A percentile compares a stretch with the other conserved stretches of the same genome.
Evolutionary conservation across 805 yeast genomes (phyloP).

Genomic region (Candida odintsovae): DNA sequence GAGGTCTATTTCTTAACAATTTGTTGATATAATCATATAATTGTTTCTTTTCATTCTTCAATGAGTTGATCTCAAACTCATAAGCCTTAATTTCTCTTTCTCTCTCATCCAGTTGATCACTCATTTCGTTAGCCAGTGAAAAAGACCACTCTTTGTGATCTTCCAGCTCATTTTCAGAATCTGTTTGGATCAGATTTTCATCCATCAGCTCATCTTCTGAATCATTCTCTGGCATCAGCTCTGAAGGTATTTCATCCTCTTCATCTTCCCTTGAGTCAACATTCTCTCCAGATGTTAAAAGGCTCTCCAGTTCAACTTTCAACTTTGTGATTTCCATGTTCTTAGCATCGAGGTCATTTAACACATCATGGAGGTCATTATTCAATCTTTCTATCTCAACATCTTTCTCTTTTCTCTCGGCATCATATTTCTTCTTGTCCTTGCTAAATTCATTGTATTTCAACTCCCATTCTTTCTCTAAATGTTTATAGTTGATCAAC

Average conservation of each 20-base stretch:
- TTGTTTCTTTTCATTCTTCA: conserved; percentile 21
- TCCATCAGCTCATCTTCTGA: not conserved
- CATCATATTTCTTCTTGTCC: not conserved
- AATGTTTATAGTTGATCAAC: conserved; percentile 6
- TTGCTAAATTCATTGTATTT: not conserved
- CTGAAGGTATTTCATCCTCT: conserved; percentile 1
- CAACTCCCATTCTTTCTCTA: conserved; percentile 13
- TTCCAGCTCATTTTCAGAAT: conserved; percentile 5
- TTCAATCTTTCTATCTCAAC: conserved; percentile 14
- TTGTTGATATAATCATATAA: conserved; percentile 21
- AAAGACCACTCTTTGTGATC: not conserved
- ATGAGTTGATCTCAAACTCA: conserved; percentile 17
- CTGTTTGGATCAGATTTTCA: conserved; percentile 1
- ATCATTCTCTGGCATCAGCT: not conserved
- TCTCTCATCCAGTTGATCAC: conserved; percentile 10
- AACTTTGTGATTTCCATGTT: not conserved
- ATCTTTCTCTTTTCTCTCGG: conserved; percentile 4
- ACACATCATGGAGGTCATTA: not conserved
- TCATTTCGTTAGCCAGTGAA: conserved; percentile 7
- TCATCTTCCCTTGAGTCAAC: not conserved
- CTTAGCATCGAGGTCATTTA: conserved; percentile 9
- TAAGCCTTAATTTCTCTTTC: conserved; percentile 6
- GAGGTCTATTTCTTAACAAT: conserved; percentile 15
- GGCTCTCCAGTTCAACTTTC: not conserved
- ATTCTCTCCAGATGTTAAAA: not conserved